phyloP scores from a whole-genome alignment of 1,284 basidiomycete genomes.

The Apiotrichum montevideense region DNA sequence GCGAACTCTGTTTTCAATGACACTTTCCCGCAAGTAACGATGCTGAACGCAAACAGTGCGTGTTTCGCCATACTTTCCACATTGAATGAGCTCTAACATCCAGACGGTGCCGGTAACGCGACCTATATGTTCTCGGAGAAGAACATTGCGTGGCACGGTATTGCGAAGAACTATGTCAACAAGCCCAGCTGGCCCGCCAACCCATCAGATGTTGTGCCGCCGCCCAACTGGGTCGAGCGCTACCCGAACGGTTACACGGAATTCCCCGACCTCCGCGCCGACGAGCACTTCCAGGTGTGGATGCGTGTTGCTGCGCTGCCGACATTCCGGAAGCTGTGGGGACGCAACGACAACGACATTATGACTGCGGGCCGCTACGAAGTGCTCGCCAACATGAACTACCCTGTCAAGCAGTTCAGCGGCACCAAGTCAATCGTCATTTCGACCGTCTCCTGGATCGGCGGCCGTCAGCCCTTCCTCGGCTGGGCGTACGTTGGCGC shows the following conservation, averaged over 20 bases:
- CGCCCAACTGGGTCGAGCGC: conserved; percentile 77
- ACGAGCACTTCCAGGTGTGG: conserved; percentile 99
- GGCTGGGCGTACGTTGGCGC: conserved; percentile 95
- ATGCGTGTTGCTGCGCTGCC: conserved; percentile 97
- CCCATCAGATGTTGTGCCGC: conserved; percentile 66
- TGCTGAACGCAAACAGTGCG: conserved; percentile 52
- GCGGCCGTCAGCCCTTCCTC: conserved; percentile 86
- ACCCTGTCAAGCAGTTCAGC: conserved; percentile 81
- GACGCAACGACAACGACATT: conserved; percentile 72
- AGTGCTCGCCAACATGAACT: conserved; percentile 78
- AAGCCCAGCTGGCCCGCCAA: conserved; percentile 50
- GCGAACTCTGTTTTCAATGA: conserved; percentile 99
- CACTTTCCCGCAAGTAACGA: conserved; percentile 63
- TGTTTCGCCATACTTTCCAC: not conserved
- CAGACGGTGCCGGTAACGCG: conserved; percentile 49
- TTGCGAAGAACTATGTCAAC: conserved; percentile 77
- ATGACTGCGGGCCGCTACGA: conserved; percentile 72
- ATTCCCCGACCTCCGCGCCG: conserved; percentile 67
- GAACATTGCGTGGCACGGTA: conserved; percentile 91
- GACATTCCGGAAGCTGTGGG: conserved; percentile 92
- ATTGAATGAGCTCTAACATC: conserved; percentile 14
- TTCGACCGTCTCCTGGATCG: conserved; percentile 95
- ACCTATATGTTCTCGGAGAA: conserved; percentile 71
- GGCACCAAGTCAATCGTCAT: conserved; percentile 97
- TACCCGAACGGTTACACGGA: conserved; percentile 59